These are phyloP conservation scores for Fonsecaea nubica DNA, from an alignment of 2,329 filamentous ascomycete species.

Conservation along the genomic window DNA sequence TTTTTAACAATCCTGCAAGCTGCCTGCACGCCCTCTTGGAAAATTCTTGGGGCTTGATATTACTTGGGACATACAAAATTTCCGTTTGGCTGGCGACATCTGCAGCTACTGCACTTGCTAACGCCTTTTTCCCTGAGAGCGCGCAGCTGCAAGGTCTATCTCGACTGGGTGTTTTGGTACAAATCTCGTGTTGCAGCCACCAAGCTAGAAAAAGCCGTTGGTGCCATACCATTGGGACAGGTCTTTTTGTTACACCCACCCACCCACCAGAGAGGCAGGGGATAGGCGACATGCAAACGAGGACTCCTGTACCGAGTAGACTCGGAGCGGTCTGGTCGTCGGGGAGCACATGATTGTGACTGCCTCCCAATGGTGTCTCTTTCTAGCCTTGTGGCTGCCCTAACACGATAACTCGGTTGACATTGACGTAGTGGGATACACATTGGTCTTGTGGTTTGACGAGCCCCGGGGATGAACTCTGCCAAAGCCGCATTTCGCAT, in stretches of 20 bases:
- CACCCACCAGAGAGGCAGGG: not conserved
- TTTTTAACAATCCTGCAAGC: not conserved
- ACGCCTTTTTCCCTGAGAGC: not conserved
- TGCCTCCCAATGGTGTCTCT: not conserved
- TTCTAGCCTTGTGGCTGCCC: not conserved
- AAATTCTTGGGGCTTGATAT: not conserved
- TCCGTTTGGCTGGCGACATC: not conserved
- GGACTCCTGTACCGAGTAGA: too few relatives aligned
- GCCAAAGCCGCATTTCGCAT: conserved; percentile 4
- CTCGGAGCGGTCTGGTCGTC: conserved; percentile 1
- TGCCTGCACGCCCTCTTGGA: not conserved
- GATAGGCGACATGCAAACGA: not conserved
- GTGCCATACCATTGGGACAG: conserved; percentile 12
- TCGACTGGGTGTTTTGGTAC: not conserved
- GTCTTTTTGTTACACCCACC: not conserved
- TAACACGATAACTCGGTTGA: too few relatives aligned
- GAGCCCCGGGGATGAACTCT: conserved; percentile 7
- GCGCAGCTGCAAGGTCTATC: conserved; percentile 3
- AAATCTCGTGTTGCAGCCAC: not conserved
- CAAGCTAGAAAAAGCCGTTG: not conserved
- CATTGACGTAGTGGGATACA: not conserved
- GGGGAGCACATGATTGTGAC: conserved; percentile 8
- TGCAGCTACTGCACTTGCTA: not conserved
- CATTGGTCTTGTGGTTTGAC: conserved; percentile 8
- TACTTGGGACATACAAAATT: not conserved